These are phyloP conservation scores for Keithomyces neogunnii DNA, from an alignment of 2,329 filamentous ascomycete species.

Conservation along the genomic window DNA sequence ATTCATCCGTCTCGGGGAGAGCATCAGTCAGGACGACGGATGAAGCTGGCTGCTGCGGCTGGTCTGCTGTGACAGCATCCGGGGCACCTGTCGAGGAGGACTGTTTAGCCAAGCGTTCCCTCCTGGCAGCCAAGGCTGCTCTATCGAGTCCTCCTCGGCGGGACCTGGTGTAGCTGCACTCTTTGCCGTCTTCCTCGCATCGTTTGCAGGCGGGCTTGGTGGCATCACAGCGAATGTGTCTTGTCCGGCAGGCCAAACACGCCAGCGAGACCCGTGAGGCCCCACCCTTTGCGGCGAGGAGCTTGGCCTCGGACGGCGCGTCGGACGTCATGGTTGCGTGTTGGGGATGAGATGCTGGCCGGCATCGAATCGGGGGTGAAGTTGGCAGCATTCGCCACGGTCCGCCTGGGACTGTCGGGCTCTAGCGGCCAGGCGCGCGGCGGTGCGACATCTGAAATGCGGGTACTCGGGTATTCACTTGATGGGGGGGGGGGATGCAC, in stretches of 20 bases:
- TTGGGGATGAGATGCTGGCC: conserved; percentile 1
- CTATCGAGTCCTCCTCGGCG: conserved; percentile 34
- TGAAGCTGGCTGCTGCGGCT: too few relatives aligned
- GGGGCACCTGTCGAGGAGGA: too few relatives aligned
- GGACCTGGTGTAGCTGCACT: conserved; percentile 43
- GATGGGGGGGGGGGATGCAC: conserved; percentile 3
- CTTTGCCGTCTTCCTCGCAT: conserved; percentile 32
- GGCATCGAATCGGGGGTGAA: background rate
- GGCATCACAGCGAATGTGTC: conserved; percentile 46
- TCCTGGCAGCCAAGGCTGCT: conserved; percentile 14
- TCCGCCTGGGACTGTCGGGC: conserved; percentile 1
- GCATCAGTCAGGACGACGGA: too few relatives aligned
- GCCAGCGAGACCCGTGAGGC: conserved; percentile 24
- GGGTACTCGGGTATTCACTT: conserved; percentile 5
- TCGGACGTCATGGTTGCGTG: background rate
- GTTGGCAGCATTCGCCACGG: background rate
- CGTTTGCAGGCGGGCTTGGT: conserved; percentile 36
- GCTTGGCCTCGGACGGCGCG: background rate
- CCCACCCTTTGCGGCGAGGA: background rate
- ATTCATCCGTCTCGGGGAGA: too few relatives aligned
- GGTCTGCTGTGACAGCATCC: too few relatives aligned
- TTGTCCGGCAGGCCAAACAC: conserved; percentile 41
- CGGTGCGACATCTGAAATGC: background rate
- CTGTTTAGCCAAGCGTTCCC: too few relatives aligned
- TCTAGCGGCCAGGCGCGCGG: background rate